A percentile compares a stretch with the other conserved stretches of the same genome.
Conservation (phyloP, 345 rosid genomes). For the Excoecaria cochinchinensis region DNA sequence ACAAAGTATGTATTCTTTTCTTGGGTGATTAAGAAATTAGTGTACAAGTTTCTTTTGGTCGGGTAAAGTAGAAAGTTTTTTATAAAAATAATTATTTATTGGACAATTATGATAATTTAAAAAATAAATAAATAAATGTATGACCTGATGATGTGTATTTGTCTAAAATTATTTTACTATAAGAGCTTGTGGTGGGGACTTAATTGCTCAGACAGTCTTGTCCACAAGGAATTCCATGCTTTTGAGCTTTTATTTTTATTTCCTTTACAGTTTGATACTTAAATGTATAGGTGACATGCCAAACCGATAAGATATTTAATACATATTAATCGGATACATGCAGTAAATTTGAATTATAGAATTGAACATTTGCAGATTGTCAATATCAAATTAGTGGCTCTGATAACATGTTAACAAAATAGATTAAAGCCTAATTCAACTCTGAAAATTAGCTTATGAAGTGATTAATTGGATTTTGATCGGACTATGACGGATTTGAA, state of each 20-base stretch:
- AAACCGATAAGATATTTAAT: too few species aligned
- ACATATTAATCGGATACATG: too few species aligned
- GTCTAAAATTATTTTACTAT: background rate
- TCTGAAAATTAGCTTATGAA: too few species aligned
- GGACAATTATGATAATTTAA: background rate
- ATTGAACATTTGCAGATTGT: too few species aligned
- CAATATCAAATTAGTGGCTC: too few species aligned
- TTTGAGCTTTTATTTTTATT: background rate
- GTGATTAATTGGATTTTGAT: too few species aligned
- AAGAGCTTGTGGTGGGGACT: constrained; percentile 14
- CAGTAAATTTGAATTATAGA: too few species aligned
- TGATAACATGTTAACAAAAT: too few species aligned
- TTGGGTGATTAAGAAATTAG: constrained; percentile 20
- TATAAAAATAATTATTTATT: constrained; percentile 7
- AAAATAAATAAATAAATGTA: too few species aligned
- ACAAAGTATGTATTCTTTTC: constrained; percentile 25
- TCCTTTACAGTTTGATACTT: background rate
- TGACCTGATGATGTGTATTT: background rate
- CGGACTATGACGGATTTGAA: too few species aligned
- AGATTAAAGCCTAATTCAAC: too few species aligned
- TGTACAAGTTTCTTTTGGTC: constrained; percentile 24
- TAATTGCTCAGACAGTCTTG: constrained; percentile 14
- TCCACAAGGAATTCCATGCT: constrained; percentile 14
- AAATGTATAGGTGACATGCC: too few species aligned
- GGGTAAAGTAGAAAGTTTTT: constrained; percentile 25